Evolutionary conservation across 2,329 filamentous ascomycete genomes (phyloP), one percentile per base, ranked within the genome.

Genomic region (Claviceps cyperi): DNA sequence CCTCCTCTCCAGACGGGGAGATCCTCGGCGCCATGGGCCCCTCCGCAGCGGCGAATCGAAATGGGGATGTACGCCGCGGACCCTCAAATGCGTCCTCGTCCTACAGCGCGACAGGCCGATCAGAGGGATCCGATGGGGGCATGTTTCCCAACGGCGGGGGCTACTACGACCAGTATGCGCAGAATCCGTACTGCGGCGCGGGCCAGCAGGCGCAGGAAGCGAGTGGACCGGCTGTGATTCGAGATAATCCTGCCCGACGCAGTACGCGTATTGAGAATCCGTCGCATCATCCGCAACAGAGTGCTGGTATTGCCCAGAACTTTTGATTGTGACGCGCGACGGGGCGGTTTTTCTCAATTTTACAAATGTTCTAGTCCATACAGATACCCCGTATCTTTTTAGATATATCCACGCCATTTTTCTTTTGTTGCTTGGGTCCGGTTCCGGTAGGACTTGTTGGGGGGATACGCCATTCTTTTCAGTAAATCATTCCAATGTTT

Each of bases 261-360:
- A 96, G 96, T 69, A 96, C 92, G 13, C 81, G 90, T 54, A 97
- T 98, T 61, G 90, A 97, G 70, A 94, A 84, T 63, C 84, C 88
- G 2, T 80, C 86, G 43, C 86, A 92, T 54, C 94, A 86, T 60
- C 90, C 91, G 11, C 87, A 94, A 62, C 89, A 94, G 71, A 94
- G 86, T 60, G 87, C 87, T 39, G 92, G 92, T 52, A 96, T 98
- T 60, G 86, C 92, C 35, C 92, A 97, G 69, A 98, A 98, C 67
- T 98, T 98, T 61, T 47, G 22, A 46, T 17, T 39, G 37, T 17
- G 3, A 19, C 21, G 6, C 21, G 19, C 17, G 4, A 19, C 19
- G 2, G 7, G 39, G 8, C 38, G n/a, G n/a, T 39, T 39, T 39
- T 39, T 8, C 9, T 32, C 8, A 32, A 11, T 32, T 32, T 32